phyloP scores from a whole-genome alignment of 2,329 filamentous ascomycete species.

The Venturia oleaginea region DNA sequence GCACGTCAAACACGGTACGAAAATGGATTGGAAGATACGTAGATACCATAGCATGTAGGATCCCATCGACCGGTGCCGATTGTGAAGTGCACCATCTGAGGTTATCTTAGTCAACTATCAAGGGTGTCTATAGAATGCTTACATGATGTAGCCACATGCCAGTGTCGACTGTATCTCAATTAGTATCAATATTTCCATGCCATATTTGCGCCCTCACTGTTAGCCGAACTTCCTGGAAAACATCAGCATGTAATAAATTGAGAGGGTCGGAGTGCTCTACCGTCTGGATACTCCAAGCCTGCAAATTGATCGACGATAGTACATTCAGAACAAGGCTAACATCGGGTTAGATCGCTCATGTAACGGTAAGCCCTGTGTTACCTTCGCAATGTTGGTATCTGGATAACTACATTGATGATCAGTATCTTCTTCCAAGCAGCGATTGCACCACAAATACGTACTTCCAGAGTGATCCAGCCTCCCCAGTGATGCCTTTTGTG shows the following conservation, averaged over 20 bases:
- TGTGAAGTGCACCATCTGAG: constrained; percentile 8
- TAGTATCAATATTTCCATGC: background rate
- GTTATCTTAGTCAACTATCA: background rate
- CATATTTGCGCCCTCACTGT: background rate
- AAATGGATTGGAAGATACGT: no score
- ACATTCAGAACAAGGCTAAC: constrained; percentile 1
- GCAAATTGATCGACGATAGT: background rate
- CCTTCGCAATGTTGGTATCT: background rate
- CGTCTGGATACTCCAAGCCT: constrained; percentile 6
- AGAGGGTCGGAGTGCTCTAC: background rate
- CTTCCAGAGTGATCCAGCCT: constrained; percentile 9
- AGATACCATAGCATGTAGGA: constrained; percentile 1
- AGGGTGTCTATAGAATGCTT: background rate
- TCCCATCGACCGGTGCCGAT: constrained; percentile 8
- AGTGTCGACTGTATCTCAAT: background rate
- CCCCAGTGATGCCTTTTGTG: background rate
- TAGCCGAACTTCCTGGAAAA: background rate
- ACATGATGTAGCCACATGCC: background rate
- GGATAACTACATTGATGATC: background rate
- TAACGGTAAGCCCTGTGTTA: no score
- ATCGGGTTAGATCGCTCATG: no score
- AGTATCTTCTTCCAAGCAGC: background rate
- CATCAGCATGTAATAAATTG: no score
- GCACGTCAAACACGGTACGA: no score
- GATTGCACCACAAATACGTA: background rate